Percentiles rank a stretch among this genome's conserved stretches.
Evolutionary conservation across 495 filamentous ascomycete species (phyloP).

Genomic region (Penicillium ochrochloron): DNA sequence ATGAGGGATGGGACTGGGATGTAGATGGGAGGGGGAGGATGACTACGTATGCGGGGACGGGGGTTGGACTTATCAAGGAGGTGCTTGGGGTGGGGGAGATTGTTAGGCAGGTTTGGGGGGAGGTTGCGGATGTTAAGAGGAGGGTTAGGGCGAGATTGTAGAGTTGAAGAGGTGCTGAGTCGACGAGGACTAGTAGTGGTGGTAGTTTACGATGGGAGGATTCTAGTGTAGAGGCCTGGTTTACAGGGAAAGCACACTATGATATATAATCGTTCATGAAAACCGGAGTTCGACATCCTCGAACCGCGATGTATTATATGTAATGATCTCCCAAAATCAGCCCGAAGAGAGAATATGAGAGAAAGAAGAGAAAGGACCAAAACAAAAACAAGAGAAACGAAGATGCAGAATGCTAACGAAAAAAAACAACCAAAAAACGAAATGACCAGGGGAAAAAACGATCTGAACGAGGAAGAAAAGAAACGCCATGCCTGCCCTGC

Average conservation of each 20-base stretch:
- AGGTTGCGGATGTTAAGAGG: background rate
- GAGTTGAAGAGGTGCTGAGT: too few species aligned
- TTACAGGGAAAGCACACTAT: background rate
- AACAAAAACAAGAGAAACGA: background rate
- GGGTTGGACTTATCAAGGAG: conserved; percentile 41
- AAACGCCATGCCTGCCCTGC: conserved; percentile 34
- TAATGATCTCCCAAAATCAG: conserved; percentile 4
- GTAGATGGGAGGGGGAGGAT: conserved; percentile 50
- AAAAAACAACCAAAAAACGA: conserved; percentile 9
- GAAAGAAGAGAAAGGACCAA: background rate
- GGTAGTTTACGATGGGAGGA: background rate
- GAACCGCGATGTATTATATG: conserved; percentile 1
- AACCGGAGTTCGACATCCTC: background rate
- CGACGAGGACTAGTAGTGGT: too few species aligned
- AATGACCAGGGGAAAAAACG: conserved; percentile 15
- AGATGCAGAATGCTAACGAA: conserved; percentile 16
- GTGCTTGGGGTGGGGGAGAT: conserved; percentile 34
- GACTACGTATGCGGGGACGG: conserved; percentile 66
- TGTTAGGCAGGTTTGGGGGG: conserved; percentile 2
- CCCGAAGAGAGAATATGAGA: background rate
- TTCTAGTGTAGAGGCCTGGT: background rate
- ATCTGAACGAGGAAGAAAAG: conserved; percentile 1
- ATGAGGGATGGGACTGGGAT: background rate
- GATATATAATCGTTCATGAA: background rate
- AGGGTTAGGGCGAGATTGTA: background rate